Base-by-base conservation (phyloP, 2,329 filamentous ascomycete species). In the Penicillium sp. region DNA sequence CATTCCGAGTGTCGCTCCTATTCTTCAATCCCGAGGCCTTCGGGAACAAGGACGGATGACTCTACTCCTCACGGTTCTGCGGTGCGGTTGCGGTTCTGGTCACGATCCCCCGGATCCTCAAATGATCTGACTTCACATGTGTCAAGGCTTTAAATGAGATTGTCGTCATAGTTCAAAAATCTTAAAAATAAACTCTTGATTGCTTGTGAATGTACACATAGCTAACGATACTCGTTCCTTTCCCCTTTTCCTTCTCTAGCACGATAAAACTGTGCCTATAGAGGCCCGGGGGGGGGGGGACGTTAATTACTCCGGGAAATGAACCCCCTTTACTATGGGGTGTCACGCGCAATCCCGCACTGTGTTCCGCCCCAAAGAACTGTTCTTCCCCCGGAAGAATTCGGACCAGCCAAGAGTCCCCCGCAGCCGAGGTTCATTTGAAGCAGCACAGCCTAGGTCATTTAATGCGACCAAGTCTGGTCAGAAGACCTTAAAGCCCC, bases 1-100 rank as follows among this genome's bases (percentile, higher is more conserved):
- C 29, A 46, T 27, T 53, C 43, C 50, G 50, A 53, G 6, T 11
- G n/a, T 50, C 31, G 33, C 19, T 50, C 21, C 27, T 11, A 33
- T 37, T 33, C 26, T 21, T 53, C 61, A 60, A 61, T 67, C 64
- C 65, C 65, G 65, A 67, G 65, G 65, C 65, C 63, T 65, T 67
- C 65, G 65, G 65, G 61, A 62, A 65, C 50, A 62, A 60, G 63
- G 63, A 59, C 63, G 63, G 65, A 59, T 64, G 60, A 58, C 59
- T 59, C 27, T 45, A 19, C 47, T 53, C 39, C 23, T 56, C 50
- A 53, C 53, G 55, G 49, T 50, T 50, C 37, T 19, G 26, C 43
- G 35, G 49, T 21, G 29, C 47, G 39, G 51, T 31, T 21, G 35
- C 50, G 50, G 51, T 51, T 48, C 48, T 26, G 48, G 29, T 49